Conservation (phyloP, 1,284 basidiomycete species). For the Naganishia cerealis region DNA sequence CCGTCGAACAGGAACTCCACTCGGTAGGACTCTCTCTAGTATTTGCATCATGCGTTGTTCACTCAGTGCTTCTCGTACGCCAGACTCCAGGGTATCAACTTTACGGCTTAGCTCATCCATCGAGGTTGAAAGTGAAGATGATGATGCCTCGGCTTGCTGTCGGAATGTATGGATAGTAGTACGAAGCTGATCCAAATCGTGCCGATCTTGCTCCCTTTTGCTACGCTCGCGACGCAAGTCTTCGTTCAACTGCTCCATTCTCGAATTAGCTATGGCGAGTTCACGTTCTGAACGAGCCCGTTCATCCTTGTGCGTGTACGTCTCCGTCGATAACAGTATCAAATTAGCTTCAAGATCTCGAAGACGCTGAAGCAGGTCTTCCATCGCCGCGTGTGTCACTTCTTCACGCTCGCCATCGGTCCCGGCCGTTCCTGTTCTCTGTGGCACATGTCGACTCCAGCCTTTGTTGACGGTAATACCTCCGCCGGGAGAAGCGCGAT, state of each 20-base stretch:
- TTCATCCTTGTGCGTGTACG: background rate
- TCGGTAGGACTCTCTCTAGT: conserved; percentile 53
- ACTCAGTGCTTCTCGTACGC: conserved; percentile 9
- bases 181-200: conserved; percentile 4
- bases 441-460: background rate
- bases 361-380: conserved; percentile 5
- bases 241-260: conserved; percentile 7
- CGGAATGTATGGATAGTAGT: conserved; percentile 1
- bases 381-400: background rate
- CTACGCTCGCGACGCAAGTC: conserved; percentile 7
- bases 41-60: conserved; percentile 25
- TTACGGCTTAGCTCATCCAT: conserved; percentile 18
- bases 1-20: conserved; percentile 51
- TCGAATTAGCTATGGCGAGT: background rate
- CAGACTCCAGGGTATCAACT: conserved; percentile 1
- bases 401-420: background rate
- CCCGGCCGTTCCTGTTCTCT: background rate
- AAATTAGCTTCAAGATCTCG: conserved; percentile 7
- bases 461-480: background rate
- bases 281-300: conserved; percentile 9
- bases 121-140: background rate
- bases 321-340: conserved; percentile 1
- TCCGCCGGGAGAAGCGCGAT: background rate
- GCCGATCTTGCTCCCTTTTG: background rate
- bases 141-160: conserved; percentile 7